Base-by-base conservation (phyloP, 345 rosid genomes). In the Dovyalis caffra region DNA sequence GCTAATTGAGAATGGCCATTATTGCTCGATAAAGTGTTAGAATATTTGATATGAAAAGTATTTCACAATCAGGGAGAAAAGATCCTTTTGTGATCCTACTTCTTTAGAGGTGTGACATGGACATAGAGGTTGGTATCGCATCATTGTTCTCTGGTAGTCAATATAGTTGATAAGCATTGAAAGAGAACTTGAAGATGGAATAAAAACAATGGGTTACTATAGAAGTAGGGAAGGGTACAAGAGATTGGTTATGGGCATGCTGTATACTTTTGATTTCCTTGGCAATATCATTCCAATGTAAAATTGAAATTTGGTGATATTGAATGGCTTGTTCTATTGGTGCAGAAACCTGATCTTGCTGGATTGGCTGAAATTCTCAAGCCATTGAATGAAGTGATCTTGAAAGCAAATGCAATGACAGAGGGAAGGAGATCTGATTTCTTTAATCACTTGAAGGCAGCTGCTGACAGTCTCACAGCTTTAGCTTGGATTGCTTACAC, bases 401-500 rank as follows among this genome's bases (percentile, higher is more conserved):
- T 71, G 87, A 90, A 89, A 81, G 99, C 92, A 74, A 86, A 83
- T 83, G 81, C 86, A 51, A 77, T 93, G 89, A 88, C 97, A 23
- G 97, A 90, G 78, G 97, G 93, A 38, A 90, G 79, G 84, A 85
- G 97, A 68, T 88, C 92, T 20, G 98, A 90, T 85, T 92, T 84
- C 81, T 90, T 93, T 82, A 96, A 93, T 82, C 99, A 96, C 84
- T 83, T 90, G 73, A 96, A 93, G 80, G 68, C 90, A 79, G 95
- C 91, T 33, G 86, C 84, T 11, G 98, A 92, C 72, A 90, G 98
- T 87, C 84, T 93, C 5, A 38, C 91, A 20, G 98, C 99, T 64
- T 90, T 96, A 83, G 97, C 90, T 2, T 93, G 97, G 98, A 87
- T 96, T 88, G 95, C 99, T 51, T 93, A 81, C 81, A 85, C 92